Conservation (phyloP, 495 filamentous ascomycete genomes). For the Neurospora terricola region DNA sequence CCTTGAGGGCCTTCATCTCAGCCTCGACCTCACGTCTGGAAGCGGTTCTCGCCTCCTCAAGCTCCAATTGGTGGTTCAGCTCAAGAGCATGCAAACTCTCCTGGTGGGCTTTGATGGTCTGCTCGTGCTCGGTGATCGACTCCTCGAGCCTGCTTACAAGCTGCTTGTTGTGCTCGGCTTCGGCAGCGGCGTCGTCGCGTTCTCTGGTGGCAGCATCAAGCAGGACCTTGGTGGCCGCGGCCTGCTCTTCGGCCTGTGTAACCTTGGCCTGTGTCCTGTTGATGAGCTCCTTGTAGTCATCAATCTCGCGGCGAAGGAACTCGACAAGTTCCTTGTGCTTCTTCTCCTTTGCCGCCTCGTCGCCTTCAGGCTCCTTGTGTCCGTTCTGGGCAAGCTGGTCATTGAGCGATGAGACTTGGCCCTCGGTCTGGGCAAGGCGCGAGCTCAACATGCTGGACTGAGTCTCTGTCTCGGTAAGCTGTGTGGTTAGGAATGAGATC, state of each 20-base stretch:
- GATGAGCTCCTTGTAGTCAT: slow-evolving; percentile 66
- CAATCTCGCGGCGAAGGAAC: slow-evolving; percentile 61
- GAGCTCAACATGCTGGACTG: slow-evolving; percentile 15
- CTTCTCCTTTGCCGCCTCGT: slow-evolving; percentile 22
- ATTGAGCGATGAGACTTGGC: neutral
- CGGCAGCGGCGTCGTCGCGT: slow-evolving; percentile 33
- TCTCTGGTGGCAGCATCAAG: slow-evolving; percentile 40
- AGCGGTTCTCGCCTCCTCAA: slow-evolving; percentile 38
- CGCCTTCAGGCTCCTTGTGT: slow-evolving; percentile 20
- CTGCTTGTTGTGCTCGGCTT: slow-evolving; percentile 40
- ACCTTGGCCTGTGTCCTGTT: slow-evolving; percentile 53
- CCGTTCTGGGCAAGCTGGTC: slow-evolving; percentile 4
- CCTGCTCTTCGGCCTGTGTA: slow-evolving; percentile 53
- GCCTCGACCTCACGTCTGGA: slow-evolving; percentile 32
- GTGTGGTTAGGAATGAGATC: slow-evolving; percentile 29
- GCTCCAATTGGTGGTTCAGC: slow-evolving; percentile 32
- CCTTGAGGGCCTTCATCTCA: slow-evolving; percentile 32
- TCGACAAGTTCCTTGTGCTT: slow-evolving; percentile 58
- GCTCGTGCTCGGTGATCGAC: slow-evolving; percentile 44
- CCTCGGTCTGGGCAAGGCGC: slow-evolving; percentile 5
- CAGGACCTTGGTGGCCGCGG: slow-evolving; percentile 47
- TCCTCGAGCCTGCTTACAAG: slow-evolving; percentile 47
- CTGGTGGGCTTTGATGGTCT: slow-evolving; percentile 39
- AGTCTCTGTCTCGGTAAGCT: slow-evolving; percentile 23
- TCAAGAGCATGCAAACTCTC: slow-evolving; percentile 35